Evolutionary conservation across 1,139 yeast genomes (phyloP), one percentile per base, ranked within the genome.

Genomic region (Yamadazyma conglobata): DNA sequence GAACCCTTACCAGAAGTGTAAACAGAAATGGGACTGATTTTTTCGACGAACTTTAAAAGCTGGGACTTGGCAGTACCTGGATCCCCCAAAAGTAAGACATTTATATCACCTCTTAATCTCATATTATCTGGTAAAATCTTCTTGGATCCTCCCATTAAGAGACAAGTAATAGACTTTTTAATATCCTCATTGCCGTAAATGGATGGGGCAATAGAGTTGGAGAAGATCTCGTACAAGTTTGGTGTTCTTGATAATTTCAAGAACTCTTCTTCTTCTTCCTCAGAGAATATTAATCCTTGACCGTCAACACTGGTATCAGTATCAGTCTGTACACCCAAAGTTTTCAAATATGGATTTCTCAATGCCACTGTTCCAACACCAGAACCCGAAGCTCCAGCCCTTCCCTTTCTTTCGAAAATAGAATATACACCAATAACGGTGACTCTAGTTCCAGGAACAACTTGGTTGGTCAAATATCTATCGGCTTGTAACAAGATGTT

Each of bases 1-100:
- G 98, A 91, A 49, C 99, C 99, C 54, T 91, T 91, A 66, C 99
- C 99, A 0, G 97, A 88, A 1, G 99, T 91, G 55, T 91, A 91
- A 25, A 91, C 91, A 1, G 97, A 79, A 40, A 91, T 88, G 4
- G 98, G 98, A 6, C 96, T 79, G 13, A 86, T 88, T 52, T 91
- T 89, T 53, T 91, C 97, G 14, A 88, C 97, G 48, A 89, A 91
- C 55, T 93, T 91, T 48, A 91, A 72, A 39, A 91, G 64, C 64
- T 91, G 99, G 9, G 98, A 91, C 56, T 91, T 91, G 30, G 98
- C 97, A 14, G 98, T 91, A 67, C 98, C 98, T 11, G 99, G 99
- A 54, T 91, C 99, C 60, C 99, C 99, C 28, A 93, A 70, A 36
- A 91, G 60, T 32, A 91, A 69, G 7, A 93, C 96, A 52, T 93